Evolutionary conservation across 2,329 filamentous ascomycete species (phyloP), one percentile per base, ranked within the genome.

Genomic region (Trichoderma breve): DNA sequence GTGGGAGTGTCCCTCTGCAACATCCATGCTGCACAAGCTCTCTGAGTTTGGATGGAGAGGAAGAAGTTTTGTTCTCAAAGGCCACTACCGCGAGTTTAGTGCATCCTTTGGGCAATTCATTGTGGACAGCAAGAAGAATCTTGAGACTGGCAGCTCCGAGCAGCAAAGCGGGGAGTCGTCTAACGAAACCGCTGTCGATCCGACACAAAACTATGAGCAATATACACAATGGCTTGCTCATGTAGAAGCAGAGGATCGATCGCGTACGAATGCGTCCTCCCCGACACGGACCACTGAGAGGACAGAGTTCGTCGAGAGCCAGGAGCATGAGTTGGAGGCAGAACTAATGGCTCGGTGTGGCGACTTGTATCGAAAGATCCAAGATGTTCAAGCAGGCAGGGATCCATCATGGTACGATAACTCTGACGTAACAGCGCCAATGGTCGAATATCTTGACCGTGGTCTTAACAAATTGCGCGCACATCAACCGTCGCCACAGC

Each of bases 31-130:
- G 24, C 77, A 82, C 51, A 86, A 86, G 72, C 81, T 89, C 67
- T 83, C 79, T 64, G 76, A 77, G 18, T 81, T 83, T 74, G 84
- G 83, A 26, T 89, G 87, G 87, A 73, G 74, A 0, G 87, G 87
- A 2, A 83, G 84, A 53, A 85, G 82, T 72, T 88, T 88, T 74
- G 80, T 89, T 8, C 81, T 89, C 39, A 88, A 88, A 75, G 87
- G 87, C 0, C 85, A 87, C 68, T 89, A 86, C 75, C 82, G 83
- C 61, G 87, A 89, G 73, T 89, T 89, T 73, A 86, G 85, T 18
- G 80, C 81, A 30, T 86, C 85, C 0, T 89, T 87, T 73, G 83
- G 84, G 72, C 84, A 84, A 72, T 85, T 87, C 73, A 86, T 88
- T 72, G 81, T 80, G 24, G 84, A 82, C 5, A 75, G 79, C 34